Evolutionary conservation across 2,329 filamentous ascomycete genomes (phyloP).

Genomic region (Ophiosphaerella narmari): DNA sequence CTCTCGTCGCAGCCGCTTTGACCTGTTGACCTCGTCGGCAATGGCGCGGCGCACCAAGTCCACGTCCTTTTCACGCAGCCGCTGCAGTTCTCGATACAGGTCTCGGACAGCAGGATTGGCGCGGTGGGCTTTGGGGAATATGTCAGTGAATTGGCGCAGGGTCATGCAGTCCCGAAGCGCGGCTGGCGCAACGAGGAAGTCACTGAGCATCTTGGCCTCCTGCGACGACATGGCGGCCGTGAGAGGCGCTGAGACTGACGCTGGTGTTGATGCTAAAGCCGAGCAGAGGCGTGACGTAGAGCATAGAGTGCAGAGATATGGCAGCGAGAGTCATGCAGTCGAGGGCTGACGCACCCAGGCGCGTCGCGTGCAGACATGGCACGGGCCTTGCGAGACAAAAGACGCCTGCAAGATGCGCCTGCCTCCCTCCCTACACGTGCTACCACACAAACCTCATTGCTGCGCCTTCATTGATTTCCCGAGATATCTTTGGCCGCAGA

Average conservation of each 20-base stretch:
- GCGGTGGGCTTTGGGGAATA: constrained; percentile 73
- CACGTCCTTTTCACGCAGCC: constrained; percentile 70
- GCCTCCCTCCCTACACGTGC: background rate
- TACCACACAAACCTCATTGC: constrained; percentile 12
- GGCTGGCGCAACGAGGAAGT: constrained; percentile 78
- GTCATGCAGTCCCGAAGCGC: constrained; percentile 74
- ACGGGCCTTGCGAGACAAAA: constrained; percentile 15
- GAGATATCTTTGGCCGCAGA: no score
- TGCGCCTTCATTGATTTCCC: background rate
- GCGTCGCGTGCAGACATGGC: constrained; percentile 26
- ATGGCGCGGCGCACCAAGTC: constrained; percentile 71
- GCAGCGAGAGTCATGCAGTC: background rate
- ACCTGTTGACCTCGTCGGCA: constrained; percentile 65
- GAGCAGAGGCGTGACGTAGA: no score
- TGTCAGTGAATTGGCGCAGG: constrained; percentile 72
- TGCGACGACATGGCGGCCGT: constrained; percentile 66
- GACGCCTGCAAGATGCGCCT: constrained; percentile 19
- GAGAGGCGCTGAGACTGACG: background rate
- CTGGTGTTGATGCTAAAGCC: background rate
- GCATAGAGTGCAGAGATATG: no score
- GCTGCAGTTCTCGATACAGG: constrained; percentile 80
- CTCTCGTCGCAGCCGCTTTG: constrained; percentile 62
- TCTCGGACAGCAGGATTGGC: constrained; percentile 68
- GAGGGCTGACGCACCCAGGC: constrained; percentile 12
- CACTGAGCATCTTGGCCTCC: constrained; percentile 74